These are phyloP conservation scores for Linnemannia hyalina DNA, from an alignment of 192 early-diverging fungal species.

Conservation along the genomic window DNA sequence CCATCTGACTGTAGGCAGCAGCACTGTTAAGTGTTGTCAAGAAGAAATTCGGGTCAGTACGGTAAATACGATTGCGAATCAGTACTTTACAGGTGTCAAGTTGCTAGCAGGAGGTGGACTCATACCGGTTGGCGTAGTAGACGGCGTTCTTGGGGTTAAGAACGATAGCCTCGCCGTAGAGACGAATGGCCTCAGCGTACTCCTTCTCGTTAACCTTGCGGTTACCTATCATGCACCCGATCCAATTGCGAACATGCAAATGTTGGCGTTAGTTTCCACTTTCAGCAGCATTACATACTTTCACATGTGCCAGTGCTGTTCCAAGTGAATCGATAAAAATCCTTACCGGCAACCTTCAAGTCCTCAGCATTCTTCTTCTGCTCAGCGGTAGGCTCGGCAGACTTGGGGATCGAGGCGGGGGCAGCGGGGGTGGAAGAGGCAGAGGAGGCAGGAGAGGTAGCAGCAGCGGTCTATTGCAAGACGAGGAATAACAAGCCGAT, in stretches of 20 bases:
- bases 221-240: conserved; percentile 68
- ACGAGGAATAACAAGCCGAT: neutral
- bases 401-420: conserved; percentile 2
- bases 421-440: conserved; percentile 33
- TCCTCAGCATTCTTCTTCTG: conserved; percentile 88
- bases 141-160: conserved; percentile 88
- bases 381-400: conserved; percentile 64
- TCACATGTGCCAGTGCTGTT: neutral
- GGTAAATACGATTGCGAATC: neutral
- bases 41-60: neutral
- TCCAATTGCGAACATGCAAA: neutral
- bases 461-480: conserved; percentile 35
- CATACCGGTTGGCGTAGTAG: conserved; percentile 95
- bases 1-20: conserved; percentile 93
- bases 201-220: conserved; percentile 86
- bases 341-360: conserved; percentile 77
- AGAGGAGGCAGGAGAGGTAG: conserved; percentile 29
- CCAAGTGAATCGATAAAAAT: neutral
- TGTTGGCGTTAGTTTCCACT: neutral
- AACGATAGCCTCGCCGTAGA: conserved; percentile 94
- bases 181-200: conserved; percentile 84
- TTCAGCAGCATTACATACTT: neutral
- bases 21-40: conserved; percentile 69
- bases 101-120: neutral
- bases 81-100: neutral